phyloP scores from a whole-genome alignment of 495 filamentous ascomycete genomes.

The Ramalina intermedia region DNA sequence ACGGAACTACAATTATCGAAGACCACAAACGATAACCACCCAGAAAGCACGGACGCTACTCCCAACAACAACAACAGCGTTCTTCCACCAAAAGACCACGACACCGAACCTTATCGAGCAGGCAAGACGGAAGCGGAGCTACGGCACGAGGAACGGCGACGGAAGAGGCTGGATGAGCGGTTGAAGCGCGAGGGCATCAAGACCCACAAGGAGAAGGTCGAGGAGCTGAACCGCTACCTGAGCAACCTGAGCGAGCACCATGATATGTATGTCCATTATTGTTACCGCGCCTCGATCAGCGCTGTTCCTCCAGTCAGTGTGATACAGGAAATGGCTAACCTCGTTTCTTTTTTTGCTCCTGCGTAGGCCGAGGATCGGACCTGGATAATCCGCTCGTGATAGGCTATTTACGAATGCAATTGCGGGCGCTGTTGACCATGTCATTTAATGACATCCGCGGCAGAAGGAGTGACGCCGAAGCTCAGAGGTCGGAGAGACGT shows the following conservation, averaged over 20 bases:
- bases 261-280: slow-evolving; percentile 54
- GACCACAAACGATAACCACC: slow-evolving; percentile 18
- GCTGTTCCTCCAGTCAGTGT: neutral
- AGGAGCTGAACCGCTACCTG: slow-evolving; percentile 88
- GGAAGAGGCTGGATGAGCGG: slow-evolving; percentile 56
- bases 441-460: too few relatives aligned
- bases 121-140: slow-evolving; percentile 79
- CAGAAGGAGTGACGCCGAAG: too few relatives aligned
- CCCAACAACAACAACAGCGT: neutral
- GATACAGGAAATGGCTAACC: neutral
- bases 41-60: slow-evolving; percentile 6
- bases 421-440: too few relatives aligned
- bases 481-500: too few relatives aligned
- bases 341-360: neutral
- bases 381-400: slow-evolving; percentile 34
- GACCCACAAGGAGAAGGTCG: slow-evolving; percentile 92
- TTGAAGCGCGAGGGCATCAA: slow-evolving; percentile 73
- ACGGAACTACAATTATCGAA: neutral
- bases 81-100: slow-evolving; percentile 1
- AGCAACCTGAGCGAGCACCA: slow-evolving; percentile 90
- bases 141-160: slow-evolving; percentile 61
- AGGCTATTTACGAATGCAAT: too few relatives aligned
- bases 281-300: neutral
- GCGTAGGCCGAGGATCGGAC: slow-evolving; percentile 56
- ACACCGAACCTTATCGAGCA: slow-evolving; percentile 1